Evolutionary conservation across 371 early-diverging fungal genomes (phyloP).

Genomic region (Saksenaea oblongispora): DNA sequence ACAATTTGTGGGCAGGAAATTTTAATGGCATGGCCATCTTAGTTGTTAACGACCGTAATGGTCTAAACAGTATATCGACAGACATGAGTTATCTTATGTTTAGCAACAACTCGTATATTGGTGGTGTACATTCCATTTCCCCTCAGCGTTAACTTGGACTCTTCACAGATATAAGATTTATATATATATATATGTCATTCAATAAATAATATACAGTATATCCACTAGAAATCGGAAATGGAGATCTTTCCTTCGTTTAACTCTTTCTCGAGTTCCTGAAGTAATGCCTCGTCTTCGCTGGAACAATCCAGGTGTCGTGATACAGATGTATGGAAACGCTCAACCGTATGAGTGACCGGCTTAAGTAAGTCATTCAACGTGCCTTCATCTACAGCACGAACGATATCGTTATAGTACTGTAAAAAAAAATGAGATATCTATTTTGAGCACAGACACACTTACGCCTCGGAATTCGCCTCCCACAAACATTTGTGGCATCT

Average conservation of each 20-base stretch:
- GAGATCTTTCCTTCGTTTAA: slow-evolving; percentile 28
- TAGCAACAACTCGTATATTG: too few species aligned
- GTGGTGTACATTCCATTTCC: too few species aligned
- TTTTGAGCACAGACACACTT: slow-evolving; percentile 9
- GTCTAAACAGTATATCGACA: too few species aligned
- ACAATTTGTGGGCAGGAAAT: too few species aligned
- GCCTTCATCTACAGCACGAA: slow-evolving; percentile 26
- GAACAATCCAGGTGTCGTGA: slow-evolving; percentile 14
- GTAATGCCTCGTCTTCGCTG: slow-evolving; percentile 43
- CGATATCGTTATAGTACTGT: slow-evolving; percentile 33
- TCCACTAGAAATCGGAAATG: neutral
- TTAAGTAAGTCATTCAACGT: slow-evolving; percentile 22
- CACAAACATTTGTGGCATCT: slow-evolving; percentile 42
- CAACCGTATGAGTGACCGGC: slow-evolving; percentile 29
- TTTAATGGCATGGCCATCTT: too few species aligned
- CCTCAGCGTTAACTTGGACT: too few species aligned
- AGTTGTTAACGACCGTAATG: too few species aligned
- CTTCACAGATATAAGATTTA: too few species aligned
- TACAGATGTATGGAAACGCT: slow-evolving; percentile 5
- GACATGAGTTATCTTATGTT: too few species aligned
- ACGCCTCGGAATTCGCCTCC: slow-evolving; percentile 48
- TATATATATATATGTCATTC: too few species aligned
- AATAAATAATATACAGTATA: neutral
- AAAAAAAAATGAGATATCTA: neutral
- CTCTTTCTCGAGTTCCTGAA: slow-evolving; percentile 38